Evolutionary conservation across 2,329 filamentous ascomycete genomes (phyloP).

Genomic region (Aspergillus floridensis): DNA sequence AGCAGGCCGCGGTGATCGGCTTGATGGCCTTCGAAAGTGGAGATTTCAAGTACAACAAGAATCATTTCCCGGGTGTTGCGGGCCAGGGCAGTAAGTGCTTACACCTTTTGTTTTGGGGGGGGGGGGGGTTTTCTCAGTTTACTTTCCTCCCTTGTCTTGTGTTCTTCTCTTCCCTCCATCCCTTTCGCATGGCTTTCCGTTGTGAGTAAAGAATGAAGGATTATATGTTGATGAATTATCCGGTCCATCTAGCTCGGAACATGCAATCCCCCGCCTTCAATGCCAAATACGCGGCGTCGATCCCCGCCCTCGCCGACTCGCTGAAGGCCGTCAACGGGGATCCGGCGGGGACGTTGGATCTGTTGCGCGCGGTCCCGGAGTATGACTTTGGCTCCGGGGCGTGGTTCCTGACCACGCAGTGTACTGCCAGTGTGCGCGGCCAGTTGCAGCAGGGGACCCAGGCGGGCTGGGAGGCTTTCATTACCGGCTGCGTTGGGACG

Average conservation of each 20-base stretch:
- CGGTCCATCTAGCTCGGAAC: conserved; percentile 49
- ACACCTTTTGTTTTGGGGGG: background rate
- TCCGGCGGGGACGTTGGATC: conserved; percentile 46
- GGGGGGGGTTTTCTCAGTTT: background rate
- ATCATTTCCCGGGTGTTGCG: conserved; percentile 13
- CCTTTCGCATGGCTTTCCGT: background rate
- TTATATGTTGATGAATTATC: background rate
- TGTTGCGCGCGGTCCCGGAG: conserved; percentile 49
- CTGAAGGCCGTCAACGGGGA: conserved; percentile 35
- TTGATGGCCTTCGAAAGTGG: conserved; percentile 70
- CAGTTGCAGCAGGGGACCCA: conserved; percentile 48
- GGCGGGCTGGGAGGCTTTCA: conserved; percentile 53
- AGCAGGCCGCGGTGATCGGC: conserved; percentile 68
- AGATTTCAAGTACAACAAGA: conserved; percentile 64
- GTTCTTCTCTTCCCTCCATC: background rate
- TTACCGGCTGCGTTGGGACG: conserved; percentile 55
- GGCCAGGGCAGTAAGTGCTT: conserved; percentile 17
- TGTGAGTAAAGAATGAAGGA: too few relatives aligned
- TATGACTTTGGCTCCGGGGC: conserved; percentile 59
- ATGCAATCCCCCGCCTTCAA: conserved; percentile 62
- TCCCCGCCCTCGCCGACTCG: conserved; percentile 43
- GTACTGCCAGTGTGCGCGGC: conserved; percentile 43
- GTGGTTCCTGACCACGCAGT: conserved; percentile 61
- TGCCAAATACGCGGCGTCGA: conserved; percentile 51
- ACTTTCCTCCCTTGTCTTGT: background rate